Evolutionary conservation across 257 asterid genomes (phyloP), one percentile per base, ranked within the genome.

Genomic region (Paraleonurus japonicus): DNA sequence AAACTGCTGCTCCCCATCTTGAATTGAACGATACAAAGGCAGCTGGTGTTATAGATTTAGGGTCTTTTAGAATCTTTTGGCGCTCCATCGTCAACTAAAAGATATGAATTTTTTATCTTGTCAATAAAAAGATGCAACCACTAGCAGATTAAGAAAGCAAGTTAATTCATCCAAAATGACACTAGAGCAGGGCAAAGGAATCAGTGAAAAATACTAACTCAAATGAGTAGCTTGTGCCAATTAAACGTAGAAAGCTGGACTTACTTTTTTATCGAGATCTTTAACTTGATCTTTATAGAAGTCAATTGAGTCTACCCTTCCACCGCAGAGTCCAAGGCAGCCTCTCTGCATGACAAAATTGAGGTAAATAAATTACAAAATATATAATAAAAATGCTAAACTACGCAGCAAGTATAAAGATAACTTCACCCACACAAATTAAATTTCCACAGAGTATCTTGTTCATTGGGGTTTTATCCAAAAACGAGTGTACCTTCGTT

Each of bases 1-100:
- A 92, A 71, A 95, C 96, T 65, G 98, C 96, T 45, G 98, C 99
- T 41, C 92, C 99, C 85, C 99, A 89, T 81, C 98, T 88, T 15
- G 99, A 84, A 75, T 86, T 82, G 81, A 95, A 95, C 0, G 99
- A 92, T 39, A 95, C 99, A 77, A 95, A 95, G 65, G 98, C 90
- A 65, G 96, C 95, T 4, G 96, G 82, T 23, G 81, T 87, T 67
- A 89, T 33, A 27, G 82, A 78, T 72, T 88, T 88, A 3, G 97
- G 77, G 70, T 95, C 96, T 66, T 90, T 87, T 19, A 92, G 83
- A 83, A 89, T 78, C 43, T 76, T 67, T 70, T 95, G 94, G 53
- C 97, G 97, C 79, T 92, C 97, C 89, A 76, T 74, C 7, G 90
- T 87, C 87, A 95, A 74, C 99, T 95, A 78, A 72, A 37, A 71